Evolutionary conservation across 2,329 filamentous ascomycete species (phyloP), one percentile per base, ranked within the genome.

Genomic region (Scedosporium apiospermum): DNA sequence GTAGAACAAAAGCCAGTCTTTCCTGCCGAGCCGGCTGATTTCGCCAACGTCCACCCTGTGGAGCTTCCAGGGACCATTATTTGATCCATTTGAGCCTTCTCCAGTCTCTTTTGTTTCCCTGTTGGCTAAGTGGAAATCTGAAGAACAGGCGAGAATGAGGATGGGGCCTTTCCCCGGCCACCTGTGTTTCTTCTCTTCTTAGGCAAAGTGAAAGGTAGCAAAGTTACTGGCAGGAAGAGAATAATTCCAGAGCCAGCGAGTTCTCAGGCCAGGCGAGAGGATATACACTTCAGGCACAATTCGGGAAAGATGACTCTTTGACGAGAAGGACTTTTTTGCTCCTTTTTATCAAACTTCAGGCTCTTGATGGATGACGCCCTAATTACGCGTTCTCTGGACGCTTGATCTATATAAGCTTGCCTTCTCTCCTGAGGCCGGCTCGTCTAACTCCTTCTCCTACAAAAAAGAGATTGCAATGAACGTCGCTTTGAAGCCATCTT

Each of bases 201-300:
- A 57, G 18, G 57, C 21, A n/a, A 26, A 26, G 41, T 14, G 58
- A n/a, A 6, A 46, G 18, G 42, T 16, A 26, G 58, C 12, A 44
- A 44, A 46, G 42, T 27, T 30, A 49, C 18, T 30, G 34, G 16
- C 9, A 16, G 30, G 30, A 38, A 38, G 34, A 38, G 34, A 38
- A 38, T 38, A 38, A 38, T 49, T 10, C 16, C 18, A 53, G 23
- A 61, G 14, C 34, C 34, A 38, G 34, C 4, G 34, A 38, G 34
- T 21, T 61, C 59, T 61, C 59, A 53, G 44, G 59, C 44, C 44
- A 61, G 59, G 59, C 59, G 59, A 61, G 44, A 46, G 59, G 26
- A 21, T 53, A 61, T 60, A 53, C 18, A 61, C n/a, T 61, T 61
- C 44, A 61, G 59, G 59, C 59, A 61, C 42, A 53, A 61, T 14